phyloP scores from a whole-genome alignment of 768 basidiomycete genomes.

The Hypsizygus marmoreus region DNA sequence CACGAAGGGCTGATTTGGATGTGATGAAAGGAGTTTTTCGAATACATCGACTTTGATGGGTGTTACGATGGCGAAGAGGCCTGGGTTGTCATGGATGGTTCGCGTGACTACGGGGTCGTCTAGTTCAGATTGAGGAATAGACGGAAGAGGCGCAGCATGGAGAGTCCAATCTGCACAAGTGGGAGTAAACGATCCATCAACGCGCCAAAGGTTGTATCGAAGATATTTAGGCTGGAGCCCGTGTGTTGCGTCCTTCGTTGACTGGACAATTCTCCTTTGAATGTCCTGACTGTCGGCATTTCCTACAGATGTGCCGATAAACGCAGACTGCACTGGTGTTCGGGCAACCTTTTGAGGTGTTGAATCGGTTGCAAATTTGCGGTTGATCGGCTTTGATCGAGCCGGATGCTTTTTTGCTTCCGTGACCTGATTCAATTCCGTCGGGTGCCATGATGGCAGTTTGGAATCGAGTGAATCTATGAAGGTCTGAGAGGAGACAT shows the following conservation, averaged over 20 bases:
- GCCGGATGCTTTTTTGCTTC: background rate
- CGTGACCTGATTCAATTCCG: background rate
- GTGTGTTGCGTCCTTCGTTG: background rate
- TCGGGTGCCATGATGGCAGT: conserved; percentile 8
- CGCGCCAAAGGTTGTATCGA: conserved; percentile 1
- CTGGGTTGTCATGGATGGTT: conserved; percentile 28
- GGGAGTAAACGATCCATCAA: too few species aligned
- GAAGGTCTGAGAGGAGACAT: conserved; percentile 20
- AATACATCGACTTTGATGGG: conserved; percentile 23
- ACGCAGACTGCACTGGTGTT: conserved; percentile 5
- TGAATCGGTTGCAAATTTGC: conserved; percentile 23
- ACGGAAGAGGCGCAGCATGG: too few species aligned
- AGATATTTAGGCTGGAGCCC: conserved; percentile 4
- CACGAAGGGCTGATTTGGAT: conserved; percentile 46
- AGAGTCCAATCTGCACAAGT: too few species aligned
- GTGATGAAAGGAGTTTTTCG: conserved; percentile 16
- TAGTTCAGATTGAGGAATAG: too few species aligned
- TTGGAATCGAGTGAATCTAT: background rate
- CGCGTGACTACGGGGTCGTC: too few species aligned
- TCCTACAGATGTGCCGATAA: conserved; percentile 24
- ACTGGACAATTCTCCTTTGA: conserved; percentile 2
- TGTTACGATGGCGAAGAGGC: conserved; percentile 35
- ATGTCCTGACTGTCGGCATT: conserved; percentile 8
- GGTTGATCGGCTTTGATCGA: background rate
- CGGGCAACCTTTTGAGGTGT: conserved; percentile 14